phyloP scores from a whole-genome alignment of 2,329 filamentous ascomycete genomes.

The Trichoderma arundinaceum region DNA sequence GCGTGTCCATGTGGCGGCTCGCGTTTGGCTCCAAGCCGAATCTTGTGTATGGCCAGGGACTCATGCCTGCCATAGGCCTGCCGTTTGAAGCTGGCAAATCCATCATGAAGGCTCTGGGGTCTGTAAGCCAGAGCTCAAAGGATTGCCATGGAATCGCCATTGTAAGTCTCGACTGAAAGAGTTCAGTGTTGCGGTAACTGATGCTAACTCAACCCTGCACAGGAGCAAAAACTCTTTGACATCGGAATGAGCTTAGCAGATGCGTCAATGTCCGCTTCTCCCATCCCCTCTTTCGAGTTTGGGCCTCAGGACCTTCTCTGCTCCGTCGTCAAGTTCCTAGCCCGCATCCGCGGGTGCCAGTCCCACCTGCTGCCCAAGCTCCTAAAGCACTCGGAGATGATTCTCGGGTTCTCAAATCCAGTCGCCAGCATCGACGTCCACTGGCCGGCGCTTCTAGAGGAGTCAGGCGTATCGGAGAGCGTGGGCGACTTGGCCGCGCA shows the following conservation, averaged over 20 bases:
- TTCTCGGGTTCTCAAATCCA: slow-evolving; percentile 23
- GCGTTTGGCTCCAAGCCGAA: slow-evolving; percentile 40
- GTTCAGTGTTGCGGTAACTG: too few relatives aligned
- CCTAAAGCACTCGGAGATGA: slow-evolving; percentile 33
- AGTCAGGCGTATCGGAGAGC: slow-evolving; percentile 10
- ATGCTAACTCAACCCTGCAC: neutral
- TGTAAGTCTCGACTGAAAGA: slow-evolving; percentile 33
- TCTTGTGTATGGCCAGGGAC: slow-evolving; percentile 33
- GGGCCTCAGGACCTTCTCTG: slow-evolving; percentile 41
- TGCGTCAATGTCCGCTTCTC: slow-evolving; percentile 35
- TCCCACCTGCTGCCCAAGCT: slow-evolving; percentile 41
- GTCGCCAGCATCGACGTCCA: slow-evolving; percentile 21
- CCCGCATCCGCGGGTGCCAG: slow-evolving; percentile 38
- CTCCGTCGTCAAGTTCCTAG: slow-evolving; percentile 39
- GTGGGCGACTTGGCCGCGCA: slow-evolving; percentile 17
- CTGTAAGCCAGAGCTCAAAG: slow-evolving; percentile 39
- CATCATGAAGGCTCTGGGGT: slow-evolving; percentile 39
- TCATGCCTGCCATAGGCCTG: slow-evolving; percentile 35
- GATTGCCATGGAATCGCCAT: slow-evolving; percentile 44
- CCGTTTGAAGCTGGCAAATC: slow-evolving; percentile 43
- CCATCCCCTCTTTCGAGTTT: slow-evolving; percentile 37
- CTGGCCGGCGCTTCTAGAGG: slow-evolving; percentile 26
- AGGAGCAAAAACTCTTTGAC: slow-evolving; percentile 45
- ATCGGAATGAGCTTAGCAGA: slow-evolving; percentile 42
- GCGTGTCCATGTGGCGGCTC: slow-evolving; percentile 43